phyloP scores from a whole-genome alignment of 75 land plant species.

The Sequoiadendron giganteum region DNA sequence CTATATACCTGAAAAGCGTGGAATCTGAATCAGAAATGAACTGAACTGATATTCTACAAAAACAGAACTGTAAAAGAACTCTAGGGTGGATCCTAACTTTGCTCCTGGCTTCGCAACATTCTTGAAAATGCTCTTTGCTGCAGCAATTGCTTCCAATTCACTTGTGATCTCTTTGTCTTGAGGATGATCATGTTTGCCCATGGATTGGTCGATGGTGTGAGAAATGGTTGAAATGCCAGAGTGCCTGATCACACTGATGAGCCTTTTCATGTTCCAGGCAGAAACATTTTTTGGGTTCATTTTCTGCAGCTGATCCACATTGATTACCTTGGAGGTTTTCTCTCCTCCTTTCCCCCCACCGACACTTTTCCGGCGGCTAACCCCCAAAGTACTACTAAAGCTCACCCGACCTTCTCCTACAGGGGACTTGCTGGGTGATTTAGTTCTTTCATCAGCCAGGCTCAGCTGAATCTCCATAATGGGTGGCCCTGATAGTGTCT shows the following conservation, averaged over 20 bases:
- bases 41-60: neutral
- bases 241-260: constrained; percentile 59
- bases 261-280: constrained; percentile 85
- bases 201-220: constrained; percentile 48
- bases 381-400: constrained; percentile 16
- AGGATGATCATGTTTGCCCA: constrained; percentile 24
- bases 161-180: constrained; percentile 64
- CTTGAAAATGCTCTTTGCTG: constrained; percentile 69
- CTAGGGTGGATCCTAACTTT: constrained; percentile 45
- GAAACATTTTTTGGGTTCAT: constrained; percentile 77
- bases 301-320: constrained; percentile 66
- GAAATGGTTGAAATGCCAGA: constrained; percentile 69
- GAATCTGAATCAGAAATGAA: neutral
- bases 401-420: neutral
- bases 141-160: constrained; percentile 79
- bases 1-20: constrained; percentile 55
- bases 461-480: constrained; percentile 40
- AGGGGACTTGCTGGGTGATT: neutral
- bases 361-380: constrained; percentile 6
- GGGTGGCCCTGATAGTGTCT: constrained; percentile 78
- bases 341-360: constrained; percentile 21
- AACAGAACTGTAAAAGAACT: neutral
- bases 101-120: constrained; percentile 69
- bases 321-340: constrained; percentile 33
- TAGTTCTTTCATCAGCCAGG: constrained; percentile 5